phyloP scores from a whole-genome alignment of 345 rosid genomes.

The Cardamine occulta region DNA sequence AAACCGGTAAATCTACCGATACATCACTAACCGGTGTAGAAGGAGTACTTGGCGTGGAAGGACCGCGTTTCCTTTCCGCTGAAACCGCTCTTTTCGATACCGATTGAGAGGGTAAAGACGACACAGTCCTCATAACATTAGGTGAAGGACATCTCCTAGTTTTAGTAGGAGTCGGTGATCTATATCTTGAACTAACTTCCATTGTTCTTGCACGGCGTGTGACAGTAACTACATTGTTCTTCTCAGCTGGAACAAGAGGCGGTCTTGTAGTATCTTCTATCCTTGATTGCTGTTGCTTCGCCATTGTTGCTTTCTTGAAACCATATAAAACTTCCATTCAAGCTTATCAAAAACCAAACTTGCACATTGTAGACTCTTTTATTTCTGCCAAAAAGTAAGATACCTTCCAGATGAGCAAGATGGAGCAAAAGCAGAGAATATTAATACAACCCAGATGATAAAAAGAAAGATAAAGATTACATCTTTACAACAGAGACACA shows the following conservation, averaged over 20 bases:
- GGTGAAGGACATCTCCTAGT: slow-evolving; percentile 76
- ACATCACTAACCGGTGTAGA: slow-evolving; percentile 79
- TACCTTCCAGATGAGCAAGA: slow-evolving; percentile 50
- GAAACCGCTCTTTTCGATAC: slow-evolving; percentile 68
- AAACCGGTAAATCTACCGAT: slow-evolving; percentile 47
- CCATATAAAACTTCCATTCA: slow-evolving; percentile 71
- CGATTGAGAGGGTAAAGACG: slow-evolving; percentile 47
- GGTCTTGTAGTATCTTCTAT: slow-evolving; percentile 59
- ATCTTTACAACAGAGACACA: slow-evolving; percentile 54
- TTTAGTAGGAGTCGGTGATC: slow-evolving; percentile 61
- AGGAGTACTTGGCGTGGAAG: slow-evolving; percentile 67
- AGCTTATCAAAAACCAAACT: slow-evolving; percentile 49
- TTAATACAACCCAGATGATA: slow-evolving; percentile 38
- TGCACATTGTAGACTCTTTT: slow-evolving; percentile 45
- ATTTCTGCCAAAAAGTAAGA: slow-evolving; percentile 69
- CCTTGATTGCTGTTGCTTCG: slow-evolving; percentile 53
- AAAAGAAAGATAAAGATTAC: slow-evolving; percentile 42
- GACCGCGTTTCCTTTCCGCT: slow-evolving; percentile 75
- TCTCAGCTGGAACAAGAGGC: slow-evolving; percentile 73
- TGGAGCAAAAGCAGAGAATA: slow-evolving; percentile 57
- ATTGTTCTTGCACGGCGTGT: slow-evolving; percentile 57
- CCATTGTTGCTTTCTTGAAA: slow-evolving; percentile 46
- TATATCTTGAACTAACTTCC: slow-evolving; percentile 81
- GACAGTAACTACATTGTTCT: slow-evolving; percentile 56
- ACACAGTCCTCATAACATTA: slow-evolving; percentile 51